Conservation (phyloP, 2,329 filamentous ascomycete genomes). For the Phialemoniopsis sp. region DNA sequence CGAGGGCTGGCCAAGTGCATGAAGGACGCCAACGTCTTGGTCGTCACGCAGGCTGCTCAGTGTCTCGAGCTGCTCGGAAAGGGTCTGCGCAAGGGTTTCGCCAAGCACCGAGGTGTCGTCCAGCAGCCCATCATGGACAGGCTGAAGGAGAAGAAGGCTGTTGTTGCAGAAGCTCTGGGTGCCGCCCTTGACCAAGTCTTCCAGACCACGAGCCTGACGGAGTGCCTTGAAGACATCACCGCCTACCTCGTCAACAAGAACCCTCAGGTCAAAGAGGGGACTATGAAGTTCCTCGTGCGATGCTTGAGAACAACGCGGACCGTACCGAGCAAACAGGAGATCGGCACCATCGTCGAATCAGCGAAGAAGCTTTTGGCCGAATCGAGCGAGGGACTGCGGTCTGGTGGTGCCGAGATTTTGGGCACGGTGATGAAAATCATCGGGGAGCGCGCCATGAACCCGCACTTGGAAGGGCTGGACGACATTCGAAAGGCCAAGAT, state of each 20-base stretch:
- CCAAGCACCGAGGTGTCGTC: constrained; percentile 74
- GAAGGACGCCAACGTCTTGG: constrained; percentile 97
- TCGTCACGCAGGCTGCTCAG: constrained; percentile 88
- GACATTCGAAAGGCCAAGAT: constrained; percentile 95
- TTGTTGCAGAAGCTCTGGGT: constrained; percentile 82
- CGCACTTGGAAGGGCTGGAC: constrained; percentile 85
- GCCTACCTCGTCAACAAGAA: constrained; percentile 91
- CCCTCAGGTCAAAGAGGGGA: constrained; percentile 94
- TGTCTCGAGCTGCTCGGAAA: constrained; percentile 88
- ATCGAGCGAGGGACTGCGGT: constrained; percentile 78
- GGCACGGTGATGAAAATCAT: constrained; percentile 99
- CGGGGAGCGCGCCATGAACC: constrained; percentile 92
- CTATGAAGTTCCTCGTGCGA: constrained; percentile 87
- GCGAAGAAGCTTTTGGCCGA: constrained; percentile 88
- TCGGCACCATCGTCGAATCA: constrained; percentile 79
- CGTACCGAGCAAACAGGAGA: constrained; percentile 80
- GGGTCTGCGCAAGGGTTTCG: constrained; percentile 73
- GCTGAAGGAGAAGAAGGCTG: constrained; percentile 93
- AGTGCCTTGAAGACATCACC: constrained; percentile 87
- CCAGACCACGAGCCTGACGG: constrained; percentile 64
- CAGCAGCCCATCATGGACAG: constrained; percentile 92
- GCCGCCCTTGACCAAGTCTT: constrained; percentile 74
- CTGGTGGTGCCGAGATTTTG: constrained; percentile 85
- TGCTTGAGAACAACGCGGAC: constrained; percentile 79
- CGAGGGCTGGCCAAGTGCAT: constrained; percentile 88